Percentiles rank a stretch among this genome's conserved stretches.
Evolutionary conservation across 2,329 filamentous ascomycete genomes (phyloP).

Genomic region (Sordariomycetes sp.): DNA sequence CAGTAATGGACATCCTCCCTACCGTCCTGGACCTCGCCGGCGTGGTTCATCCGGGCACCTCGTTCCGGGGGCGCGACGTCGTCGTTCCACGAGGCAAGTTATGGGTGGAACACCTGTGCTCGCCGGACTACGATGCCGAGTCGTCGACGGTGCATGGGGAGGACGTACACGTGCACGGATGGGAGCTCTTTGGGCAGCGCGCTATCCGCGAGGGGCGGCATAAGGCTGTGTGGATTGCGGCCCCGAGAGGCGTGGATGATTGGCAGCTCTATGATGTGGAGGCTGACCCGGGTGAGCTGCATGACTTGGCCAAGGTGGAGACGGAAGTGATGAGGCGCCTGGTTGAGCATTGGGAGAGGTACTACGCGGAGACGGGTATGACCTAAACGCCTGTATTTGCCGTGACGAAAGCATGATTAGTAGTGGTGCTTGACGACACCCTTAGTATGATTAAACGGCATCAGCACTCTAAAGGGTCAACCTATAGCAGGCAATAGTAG

Average conservation of each 20-base stretch:
- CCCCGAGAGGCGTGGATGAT: constrained; percentile 32
- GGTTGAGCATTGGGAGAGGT: constrained; percentile 41
- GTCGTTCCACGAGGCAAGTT: neutral
- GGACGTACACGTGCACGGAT: constrained; percentile 36
- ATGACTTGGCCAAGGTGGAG: constrained; percentile 29
- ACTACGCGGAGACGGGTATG: constrained; percentile 13
- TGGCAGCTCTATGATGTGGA: constrained; percentile 48
- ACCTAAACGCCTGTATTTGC: too few species aligned
- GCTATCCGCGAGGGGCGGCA: constrained; percentile 45
- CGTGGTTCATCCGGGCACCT: constrained; percentile 23
- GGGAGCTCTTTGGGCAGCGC: constrained; percentile 40
- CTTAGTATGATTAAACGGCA: too few species aligned
- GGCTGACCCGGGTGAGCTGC: constrained; percentile 38
- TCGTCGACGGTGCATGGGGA: constrained; percentile 22
- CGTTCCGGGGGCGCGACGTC: neutral
- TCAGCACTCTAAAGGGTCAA: too few species aligned
- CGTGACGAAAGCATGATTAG: too few species aligned
- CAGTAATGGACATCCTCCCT: constrained; percentile 38
- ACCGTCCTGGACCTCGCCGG: constrained; percentile 34
- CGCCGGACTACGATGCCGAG: neutral
- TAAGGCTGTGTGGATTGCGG: constrained; percentile 48
- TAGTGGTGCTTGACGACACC: too few species aligned
- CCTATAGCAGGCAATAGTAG: too few species aligned
- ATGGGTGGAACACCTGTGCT: neutral
- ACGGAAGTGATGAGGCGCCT: constrained; percentile 31